A percentile compares a stretch with the other conserved stretches of the same genome.
These are phyloP conservation scores for Magnusiomyces tetraspermus DNA, from an alignment of 1,139 yeast species.

Conservation along the genomic window DNA sequence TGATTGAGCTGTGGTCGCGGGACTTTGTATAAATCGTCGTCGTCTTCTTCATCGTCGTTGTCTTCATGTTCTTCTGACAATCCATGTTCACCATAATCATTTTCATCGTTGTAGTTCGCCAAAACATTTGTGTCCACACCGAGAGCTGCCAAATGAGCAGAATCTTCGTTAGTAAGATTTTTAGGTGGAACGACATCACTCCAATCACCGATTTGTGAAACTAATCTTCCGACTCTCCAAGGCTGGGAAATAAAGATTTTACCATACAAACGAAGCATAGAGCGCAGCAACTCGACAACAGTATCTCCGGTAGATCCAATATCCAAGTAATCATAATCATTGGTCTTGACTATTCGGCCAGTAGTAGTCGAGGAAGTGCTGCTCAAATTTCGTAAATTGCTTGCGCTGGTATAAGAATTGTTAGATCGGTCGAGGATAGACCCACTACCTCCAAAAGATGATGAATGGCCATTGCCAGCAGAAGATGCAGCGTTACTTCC, in stretches of 20 bases:
- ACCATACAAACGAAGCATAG: slow-evolving; percentile 58
- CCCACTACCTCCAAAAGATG: slow-evolving; percentile 1
- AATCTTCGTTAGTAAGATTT: slow-evolving; percentile 1
- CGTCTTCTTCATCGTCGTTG: slow-evolving; percentile 32
- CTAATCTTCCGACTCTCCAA: slow-evolving; percentile 69
- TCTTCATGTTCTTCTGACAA: slow-evolving; percentile 21
- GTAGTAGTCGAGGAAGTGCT: slow-evolving; percentile 1
- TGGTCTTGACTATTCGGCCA: slow-evolving; percentile 5
- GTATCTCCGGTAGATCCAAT: slow-evolving; percentile 14
- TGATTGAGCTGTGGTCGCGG: slow-evolving; percentile 8
- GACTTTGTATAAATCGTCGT: slow-evolving; percentile 3
- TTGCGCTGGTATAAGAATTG: slow-evolving; percentile 10
- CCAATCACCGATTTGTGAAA: slow-evolving; percentile 67
- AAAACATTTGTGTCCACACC: not conserved
- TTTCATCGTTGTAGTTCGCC: not conserved
- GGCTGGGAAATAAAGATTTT: slow-evolving; percentile 73
- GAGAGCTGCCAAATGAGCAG: not conserved
- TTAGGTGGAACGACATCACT: slow-evolving; percentile 2
- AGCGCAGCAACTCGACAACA: slow-evolving; percentile 35
- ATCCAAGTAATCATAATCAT: slow-evolving; percentile 15
- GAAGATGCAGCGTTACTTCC: slow-evolving; percentile 20
- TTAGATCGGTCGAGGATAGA: too few species aligned
- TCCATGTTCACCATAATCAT: not conserved
- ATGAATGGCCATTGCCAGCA: slow-evolving; percentile 1
- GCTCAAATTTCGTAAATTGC: slow-evolving; percentile 10